Conservation (phyloP, 2,329 filamentous ascomycete genomes). For the Aphanoascus verrucosus region DNA sequence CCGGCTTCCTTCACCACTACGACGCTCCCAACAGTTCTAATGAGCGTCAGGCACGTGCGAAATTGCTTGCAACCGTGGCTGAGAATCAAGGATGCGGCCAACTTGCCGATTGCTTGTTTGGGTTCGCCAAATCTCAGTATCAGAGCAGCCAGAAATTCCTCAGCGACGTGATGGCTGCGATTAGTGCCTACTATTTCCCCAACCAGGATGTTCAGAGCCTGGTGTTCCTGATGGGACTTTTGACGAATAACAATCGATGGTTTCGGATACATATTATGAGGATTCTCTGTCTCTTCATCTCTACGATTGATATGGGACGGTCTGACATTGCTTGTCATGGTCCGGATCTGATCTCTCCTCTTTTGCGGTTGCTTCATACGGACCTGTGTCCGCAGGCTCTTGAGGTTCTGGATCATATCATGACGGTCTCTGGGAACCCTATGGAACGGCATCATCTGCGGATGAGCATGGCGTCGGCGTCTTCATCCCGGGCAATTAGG, state of each 20-base stretch:
- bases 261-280: constrained; percentile 90
- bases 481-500: constrained; percentile 70
- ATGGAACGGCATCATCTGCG: constrained; percentile 90
- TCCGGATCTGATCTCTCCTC: constrained; percentile 85
- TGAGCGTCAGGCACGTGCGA: constrained; percentile 52
- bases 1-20: constrained; percentile 68
- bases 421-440: constrained; percentile 81
- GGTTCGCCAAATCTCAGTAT: constrained; percentile 58
- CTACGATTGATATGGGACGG: constrained; percentile 85
- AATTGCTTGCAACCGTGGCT: constrained; percentile 59
- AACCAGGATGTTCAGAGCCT: constrained; percentile 72
- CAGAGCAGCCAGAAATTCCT: constrained; percentile 65
- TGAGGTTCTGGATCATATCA: constrained; percentile 85
- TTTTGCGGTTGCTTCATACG: constrained; percentile 79
- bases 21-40: constrained; percentile 50
- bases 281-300: constrained; percentile 72
- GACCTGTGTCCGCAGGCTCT: constrained; percentile 89
- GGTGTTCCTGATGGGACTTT: constrained; percentile 78
- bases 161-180: constrained; percentile 57
- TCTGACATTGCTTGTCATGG: constrained; percentile 82
- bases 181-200: constrained; percentile 70
- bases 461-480: constrained; percentile 88
- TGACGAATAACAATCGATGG: constrained; percentile 82
- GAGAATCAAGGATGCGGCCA: constrained; percentile 58
- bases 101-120: constrained; percentile 58